Base-by-base conservation (phyloP, 192 early-diverging fungal genomes). In the Umbelopsis vinacea region DNA sequence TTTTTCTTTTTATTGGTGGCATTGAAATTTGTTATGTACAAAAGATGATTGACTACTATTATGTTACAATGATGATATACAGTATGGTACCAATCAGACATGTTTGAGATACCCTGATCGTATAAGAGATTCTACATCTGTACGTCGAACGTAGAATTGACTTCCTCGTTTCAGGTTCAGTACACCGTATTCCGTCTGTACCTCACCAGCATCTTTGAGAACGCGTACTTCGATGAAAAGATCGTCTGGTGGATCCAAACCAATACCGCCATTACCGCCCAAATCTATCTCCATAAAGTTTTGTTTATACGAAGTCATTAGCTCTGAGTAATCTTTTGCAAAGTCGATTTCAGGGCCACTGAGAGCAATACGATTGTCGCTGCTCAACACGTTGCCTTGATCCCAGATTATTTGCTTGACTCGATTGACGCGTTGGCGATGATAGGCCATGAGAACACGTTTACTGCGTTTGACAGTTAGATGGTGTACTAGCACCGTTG, bases 221-320 rank as follows among this genome's bases (percentile, higher is more conserved):
- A 98, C 97, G 2, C 96, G 78, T 29, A 99, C 92, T 69, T 94
- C 93, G n/a, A 96, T 91, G 81, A 93, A 96, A 71, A 97, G 73
- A 74, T 99, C 96, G 72, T 88, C 86, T 8, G 97, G 97, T 38
- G 97, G 97, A 0, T 89, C 75, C 46, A 94, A 83, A 46, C 90
- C 87, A 2, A 87, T 89, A 0, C 89, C 85, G 0, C 85, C 86
- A 10, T 89, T 89, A 0, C 89, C 85, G 2, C 85, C 86, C 76
- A 98, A 77, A 77, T 97, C 96, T 0, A 97, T 83, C 26, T 92
- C 82, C 24, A 79, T 81, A 67, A 81, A 82, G 29, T 87, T 87
- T 37, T 76, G 75, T 46, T 91, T 84, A 74, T 95, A 97, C 6
- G 78, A 78, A 43, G 83, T 85, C 38, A 95, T 84, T 29, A 94